Percentiles rank a stretch among this genome's conserved stretches.
Evolutionary conservation across 768 basidiomycete species (phyloP).

Genomic region (Tylopilus balloui): DNA sequence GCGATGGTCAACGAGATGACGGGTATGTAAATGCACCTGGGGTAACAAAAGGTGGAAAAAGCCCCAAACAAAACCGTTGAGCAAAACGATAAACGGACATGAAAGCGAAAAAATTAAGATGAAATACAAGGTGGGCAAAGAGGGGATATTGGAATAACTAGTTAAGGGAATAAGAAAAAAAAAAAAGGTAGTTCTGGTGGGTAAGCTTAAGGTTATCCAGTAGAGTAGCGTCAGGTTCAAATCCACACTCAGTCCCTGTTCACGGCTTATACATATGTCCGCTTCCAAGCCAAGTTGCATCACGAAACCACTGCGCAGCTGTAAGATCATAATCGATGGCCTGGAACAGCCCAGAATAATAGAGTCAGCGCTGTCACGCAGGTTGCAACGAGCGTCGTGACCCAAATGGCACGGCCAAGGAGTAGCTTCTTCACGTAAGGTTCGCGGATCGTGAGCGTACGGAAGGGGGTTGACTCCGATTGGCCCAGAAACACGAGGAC

Average conservation of each 20-base stretch:
- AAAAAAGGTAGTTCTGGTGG: constrained; percentile 15
- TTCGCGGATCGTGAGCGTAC: constrained; percentile 86
- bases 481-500: constrained; percentile 89
- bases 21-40: constrained; percentile 23
- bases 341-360: constrained; percentile 95
- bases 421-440: constrained; percentile 92
- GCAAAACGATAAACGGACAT: constrained; percentile 19
- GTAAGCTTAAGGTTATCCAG: constrained; percentile 21
- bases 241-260: constrained; percentile 16
- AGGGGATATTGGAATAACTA: constrained; percentile 24
- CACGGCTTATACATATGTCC: constrained; percentile 7
- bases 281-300: constrained; percentile 7
- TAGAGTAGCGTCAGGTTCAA: constrained; percentile 13
- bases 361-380: constrained; percentile 80
- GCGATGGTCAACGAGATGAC: constrained; percentile 8
- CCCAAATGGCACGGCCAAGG: constrained; percentile 88
- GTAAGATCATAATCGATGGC: constrained; percentile 65
- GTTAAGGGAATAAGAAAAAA: constrained; percentile 30
- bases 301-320: constrained; percentile 1
- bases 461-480: constrained; percentile 96
- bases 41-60: constrained; percentile 25
- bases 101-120: constrained; percentile 25
- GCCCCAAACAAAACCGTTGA: constrained; percentile 12
- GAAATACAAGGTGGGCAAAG: constrained; percentile 20
- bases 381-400: constrained; percentile 70